Evolutionary conservation across 768 basidiomycete genomes (phyloP).

Genomic region (Nevesoporus exiguus): DNA sequence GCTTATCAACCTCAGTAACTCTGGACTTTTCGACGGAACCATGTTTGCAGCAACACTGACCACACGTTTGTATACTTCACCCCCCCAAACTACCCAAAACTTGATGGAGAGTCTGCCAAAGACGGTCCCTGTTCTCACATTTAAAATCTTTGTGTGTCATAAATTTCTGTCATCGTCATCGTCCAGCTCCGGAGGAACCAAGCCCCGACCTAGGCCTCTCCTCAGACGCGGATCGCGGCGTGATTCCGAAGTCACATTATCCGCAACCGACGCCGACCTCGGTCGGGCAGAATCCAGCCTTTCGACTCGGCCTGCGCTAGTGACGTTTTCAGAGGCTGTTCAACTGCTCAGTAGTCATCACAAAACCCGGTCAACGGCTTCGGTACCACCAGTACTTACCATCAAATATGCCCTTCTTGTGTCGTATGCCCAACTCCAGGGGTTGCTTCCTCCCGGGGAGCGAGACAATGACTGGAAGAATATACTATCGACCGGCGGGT

Average conservation of each 20-base stretch:
- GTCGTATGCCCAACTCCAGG: constrained; percentile 38
- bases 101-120: constrained; percentile 38
- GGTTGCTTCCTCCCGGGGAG: constrained; percentile 20
- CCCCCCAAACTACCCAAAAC: constrained; percentile 28
- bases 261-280: constrained; percentile 4
- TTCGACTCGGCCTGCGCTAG: constrained; percentile 25
- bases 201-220: constrained; percentile 35
- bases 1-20: constrained; percentile 42
- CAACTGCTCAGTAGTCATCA: constrained; percentile 20
- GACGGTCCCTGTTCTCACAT: constrained; percentile 34
- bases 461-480: constrained; percentile 36
- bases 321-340: constrained; percentile 27
- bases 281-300: constrained; percentile 19
- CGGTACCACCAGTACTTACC: constrained; percentile 10
- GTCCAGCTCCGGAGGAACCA: constrained; percentile 9
- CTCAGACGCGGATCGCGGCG: constrained; percentile 22
- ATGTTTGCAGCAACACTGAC: constrained; percentile 37
- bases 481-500: constrained; percentile 23
- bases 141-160: constrained; percentile 44
- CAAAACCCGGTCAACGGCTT: constrained; percentile 4
- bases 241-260: constrained; percentile 4
- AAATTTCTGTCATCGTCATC: constrained; percentile 33
- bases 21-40: constrained; percentile 35
- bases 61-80: constrained; percentile 32
- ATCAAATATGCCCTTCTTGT: constrained; percentile 40